Base-by-base conservation (phyloP, 495 filamentous ascomycete genomes). In the Aspergillus carlsbadensis region DNA sequence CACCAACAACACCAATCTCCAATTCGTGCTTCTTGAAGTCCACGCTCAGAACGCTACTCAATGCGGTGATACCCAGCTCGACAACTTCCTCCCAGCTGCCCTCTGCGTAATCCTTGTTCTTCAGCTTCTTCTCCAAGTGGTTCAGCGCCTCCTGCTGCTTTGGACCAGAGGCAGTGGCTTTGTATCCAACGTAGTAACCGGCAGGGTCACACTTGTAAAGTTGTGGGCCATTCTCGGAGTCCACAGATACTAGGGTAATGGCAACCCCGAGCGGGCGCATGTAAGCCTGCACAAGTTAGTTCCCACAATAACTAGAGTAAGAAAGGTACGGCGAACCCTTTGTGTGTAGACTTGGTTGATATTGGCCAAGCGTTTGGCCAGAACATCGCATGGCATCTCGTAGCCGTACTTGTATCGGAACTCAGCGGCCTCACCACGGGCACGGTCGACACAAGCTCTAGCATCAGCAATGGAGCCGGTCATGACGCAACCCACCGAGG, bases 11-110 rank as follows among this genome's bases (percentile, higher is more conserved):
- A 62, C 95, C 94, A 68, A 98, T 88, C 78, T 98, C 94, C 67
- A 98, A 85, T 80, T 98, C 94, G 68, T 88, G 87, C 80, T 97
- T 97, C 86, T 98, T 98, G 81, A 98, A 98, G 74, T 98, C 94
- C 64, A 98, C 95, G 70, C 91, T 96, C 51, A 98, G 83, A 49
- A 98, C 92, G 49, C 87, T 94, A 81, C 93, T 96, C 69, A 98
- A 74, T 10, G 94, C 89, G 14, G 91, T 87, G 75, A 98, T 98
- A 37, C 88, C 94, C 58, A 97, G 80, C 77, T 98, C 94, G 53
- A 98, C 93, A 34, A 98, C 94, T 56, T 98, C 94, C 77, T 97
- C 89, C 95, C 95, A 98, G 73, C 77, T 87, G 56, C 94, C 94
- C 7, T 90, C 85, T 26, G 94, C 94, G 65, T 82, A 82, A 72